Conservation (phyloP, 2,329 filamentous ascomycete species). For the Colletotrichum graminicola region DNA sequence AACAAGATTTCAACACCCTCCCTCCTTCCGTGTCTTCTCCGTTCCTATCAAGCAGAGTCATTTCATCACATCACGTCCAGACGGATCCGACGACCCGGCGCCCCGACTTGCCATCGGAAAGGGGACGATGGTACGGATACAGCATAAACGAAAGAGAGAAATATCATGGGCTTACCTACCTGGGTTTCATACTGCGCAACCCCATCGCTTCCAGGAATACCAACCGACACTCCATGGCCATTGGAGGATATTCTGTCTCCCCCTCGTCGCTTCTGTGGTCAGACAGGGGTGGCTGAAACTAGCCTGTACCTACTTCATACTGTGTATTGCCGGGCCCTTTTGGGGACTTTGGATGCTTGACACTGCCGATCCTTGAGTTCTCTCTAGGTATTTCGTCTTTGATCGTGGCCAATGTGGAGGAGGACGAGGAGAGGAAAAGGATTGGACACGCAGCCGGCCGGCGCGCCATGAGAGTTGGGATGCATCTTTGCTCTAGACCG, state of each 20-base stretch:
- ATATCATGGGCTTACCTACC: background rate
- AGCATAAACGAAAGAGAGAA: background rate
- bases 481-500: background rate
- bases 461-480: slow-evolving; percentile 12
- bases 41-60: background rate
- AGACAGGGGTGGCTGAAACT: slow-evolving; percentile 34
- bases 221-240: background rate
- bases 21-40: background rate
- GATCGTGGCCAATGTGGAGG: background rate
- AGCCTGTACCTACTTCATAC: background rate
- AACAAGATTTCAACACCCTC: background rate
- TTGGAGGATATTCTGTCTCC: slow-evolving; percentile 19
- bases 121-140: background rate
- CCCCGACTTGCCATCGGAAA: background rate
- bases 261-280: slow-evolving; percentile 24
- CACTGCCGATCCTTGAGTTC: slow-evolving; percentile 15
- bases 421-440: background rate
- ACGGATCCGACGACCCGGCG: background rate
- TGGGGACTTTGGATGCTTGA: slow-evolving; percentile 1
- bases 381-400: background rate
- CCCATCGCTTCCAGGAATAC: background rate
- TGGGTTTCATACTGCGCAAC: background rate
- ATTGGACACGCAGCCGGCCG: slow-evolving; percentile 4
- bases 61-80: background rate
- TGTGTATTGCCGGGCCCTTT: slow-evolving; percentile 1